Percentiles rank a stretch among this genome's conserved stretches.
Conservation (phyloP, 768 basidiomycete genomes). For the Paxillus ammoniavirescens region DNA sequence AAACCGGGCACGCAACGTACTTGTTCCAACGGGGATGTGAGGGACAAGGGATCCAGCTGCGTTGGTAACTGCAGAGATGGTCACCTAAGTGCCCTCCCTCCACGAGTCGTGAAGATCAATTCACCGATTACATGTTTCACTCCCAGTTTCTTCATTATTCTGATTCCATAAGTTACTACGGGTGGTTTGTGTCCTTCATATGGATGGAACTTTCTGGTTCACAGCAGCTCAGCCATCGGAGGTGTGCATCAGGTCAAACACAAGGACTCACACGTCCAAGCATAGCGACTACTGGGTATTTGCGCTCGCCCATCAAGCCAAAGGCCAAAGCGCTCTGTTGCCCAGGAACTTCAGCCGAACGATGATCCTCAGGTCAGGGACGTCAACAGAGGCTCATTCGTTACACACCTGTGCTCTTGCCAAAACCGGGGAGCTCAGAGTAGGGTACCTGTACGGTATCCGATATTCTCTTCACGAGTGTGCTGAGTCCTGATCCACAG, state of each 20-base stretch:
- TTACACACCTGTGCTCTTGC: constrained; percentile 66
- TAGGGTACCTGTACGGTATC: constrained; percentile 65
- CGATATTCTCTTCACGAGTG: constrained; percentile 60
- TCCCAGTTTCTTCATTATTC: constrained; percentile 76
- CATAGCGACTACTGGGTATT: constrained; percentile 87
- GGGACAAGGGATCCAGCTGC: constrained; percentile 83
- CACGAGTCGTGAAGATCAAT: constrained; percentile 23
- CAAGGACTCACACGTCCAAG: constrained; percentile 66
- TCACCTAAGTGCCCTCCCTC: background rate
- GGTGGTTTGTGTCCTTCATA: constrained; percentile 80
- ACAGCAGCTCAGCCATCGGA: constrained; percentile 2
- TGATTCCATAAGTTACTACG: constrained; percentile 74
- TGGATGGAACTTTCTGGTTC: constrained; percentile 62
- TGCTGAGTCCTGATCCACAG: constrained; percentile 83
- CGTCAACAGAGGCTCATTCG: background rate
- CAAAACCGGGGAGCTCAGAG: constrained; percentile 67
- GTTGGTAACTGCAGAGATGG: constrained; percentile 66
- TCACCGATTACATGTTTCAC: constrained; percentile 72
- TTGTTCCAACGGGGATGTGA: constrained; percentile 72
- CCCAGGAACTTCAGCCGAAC: constrained; percentile 57
- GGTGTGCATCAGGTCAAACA: background rate
- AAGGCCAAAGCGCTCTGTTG: constrained; percentile 82
- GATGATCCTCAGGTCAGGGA: background rate
- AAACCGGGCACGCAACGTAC: constrained; percentile 40
- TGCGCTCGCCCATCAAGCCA: constrained; percentile 63